Base-by-base conservation (phyloP, 2,329 filamentous ascomycete species). In the Basipetospora chlamydospora region DNA sequence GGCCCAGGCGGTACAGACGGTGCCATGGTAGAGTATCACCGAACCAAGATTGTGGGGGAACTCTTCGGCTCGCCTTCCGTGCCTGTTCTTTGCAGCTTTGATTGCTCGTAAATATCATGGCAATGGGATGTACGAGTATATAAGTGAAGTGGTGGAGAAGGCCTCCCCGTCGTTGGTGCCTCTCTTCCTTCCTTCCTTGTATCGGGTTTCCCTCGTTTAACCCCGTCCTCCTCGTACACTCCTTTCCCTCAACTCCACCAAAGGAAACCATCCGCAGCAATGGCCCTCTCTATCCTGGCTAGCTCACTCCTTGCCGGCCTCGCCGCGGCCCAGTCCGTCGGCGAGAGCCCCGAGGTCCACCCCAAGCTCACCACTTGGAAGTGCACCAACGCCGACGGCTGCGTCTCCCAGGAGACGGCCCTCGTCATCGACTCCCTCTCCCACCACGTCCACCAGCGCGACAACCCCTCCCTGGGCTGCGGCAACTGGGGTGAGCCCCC, bases 281-380 rank as follows among this genome's bases (percentile, higher is more conserved):
- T 38, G 35, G 28, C 35, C 15, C 26, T 38, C 22, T 23, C 22
- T 11, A 21, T 39, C 26, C 38, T 46, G 16, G 37, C 26, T 13
- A 22, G 34, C 26, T 17, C 46, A 35, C 36, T 52, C 34, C 38
- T 53, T 29, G 33, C 47, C 20, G 44, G 48, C 15, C 42, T 55
- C n/a, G 44, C 46, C n/a, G 38, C 49, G 28, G 58, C 54, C 5
- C 61, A 63, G 43, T 53, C 51, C n/a, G 54, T 57, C n/a, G 55
- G 57, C 40, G 50, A 49, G 17, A 50, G 46, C 8, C 52, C 57
- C 5, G 66, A 72, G 45, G 55, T 58, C 17, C 68, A 72, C 37
- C 68, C 67, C 22, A 58, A 58, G 44, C 49, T 73, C 35, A 59
- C 55, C 3, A 72, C 67, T 3, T 69, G 57, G 48, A 59, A 63